A percentile compares a stretch with the other conserved stretches of the same genome.
These are phyloP conservation scores for Aureobasidium sp. DNA, from an alignment of 2,329 filamentous ascomycete species.

Conservation along the genomic window DNA sequence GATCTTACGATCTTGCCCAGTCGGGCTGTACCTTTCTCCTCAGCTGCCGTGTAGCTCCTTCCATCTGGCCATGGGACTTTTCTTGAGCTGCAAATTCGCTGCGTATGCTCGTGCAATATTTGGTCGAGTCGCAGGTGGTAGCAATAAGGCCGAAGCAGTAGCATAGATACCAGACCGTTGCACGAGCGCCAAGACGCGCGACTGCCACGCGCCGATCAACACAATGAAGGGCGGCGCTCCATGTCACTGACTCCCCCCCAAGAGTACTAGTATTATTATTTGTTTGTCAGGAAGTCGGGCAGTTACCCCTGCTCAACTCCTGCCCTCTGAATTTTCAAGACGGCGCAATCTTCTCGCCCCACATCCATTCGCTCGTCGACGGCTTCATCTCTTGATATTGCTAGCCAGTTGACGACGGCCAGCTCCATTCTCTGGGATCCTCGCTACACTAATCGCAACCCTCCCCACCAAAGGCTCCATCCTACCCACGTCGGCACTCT, in stretches of 20 bases:
- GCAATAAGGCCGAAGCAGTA: background rate
- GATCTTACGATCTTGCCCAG: background rate
- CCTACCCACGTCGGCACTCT: conserved; percentile 43
- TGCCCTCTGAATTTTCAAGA: conserved; percentile 11
- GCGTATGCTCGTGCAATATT: background rate
- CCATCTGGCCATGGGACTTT: too few species aligned
- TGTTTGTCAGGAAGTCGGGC: conserved; percentile 10
- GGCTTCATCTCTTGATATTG: conserved; percentile 29
- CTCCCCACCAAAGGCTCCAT: conserved; percentile 36
- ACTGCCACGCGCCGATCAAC: conserved; percentile 5
- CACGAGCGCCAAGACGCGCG: conserved; percentile 3
- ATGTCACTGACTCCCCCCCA: background rate
- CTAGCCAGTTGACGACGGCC: conserved; percentile 40
- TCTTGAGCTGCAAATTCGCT: background rate
- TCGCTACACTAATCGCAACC: conserved; percentile 34
- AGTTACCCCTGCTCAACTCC: conserved; percentile 8
- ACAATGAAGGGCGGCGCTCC: background rate
- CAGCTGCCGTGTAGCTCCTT: background rate
- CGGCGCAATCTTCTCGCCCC: conserved; percentile 15
- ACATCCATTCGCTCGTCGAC: conserved; percentile 17
- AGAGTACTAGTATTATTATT: background rate
- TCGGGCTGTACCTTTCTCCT: background rate
- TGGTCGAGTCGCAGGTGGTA: background rate
- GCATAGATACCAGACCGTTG: conserved; percentile 1
- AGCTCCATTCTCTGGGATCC: conserved; percentile 42